Base-by-base conservation (phyloP, 2,329 filamentous ascomycete genomes). In the Sporothrix euskadiensis region DNA sequence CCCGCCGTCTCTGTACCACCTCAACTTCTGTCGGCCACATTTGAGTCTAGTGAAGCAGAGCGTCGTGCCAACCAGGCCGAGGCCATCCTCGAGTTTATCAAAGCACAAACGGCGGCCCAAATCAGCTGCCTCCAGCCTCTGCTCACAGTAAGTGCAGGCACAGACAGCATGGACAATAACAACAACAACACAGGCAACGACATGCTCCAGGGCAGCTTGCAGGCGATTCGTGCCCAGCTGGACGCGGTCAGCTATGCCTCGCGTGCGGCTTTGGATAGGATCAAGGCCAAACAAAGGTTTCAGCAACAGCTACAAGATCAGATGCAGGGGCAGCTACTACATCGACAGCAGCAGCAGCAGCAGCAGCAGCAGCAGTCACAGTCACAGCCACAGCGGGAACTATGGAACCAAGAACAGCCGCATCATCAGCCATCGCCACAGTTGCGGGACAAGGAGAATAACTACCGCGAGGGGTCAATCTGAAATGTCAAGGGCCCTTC, bases 191-290 rank as follows among this genome's bases (percentile, higher is more conserved):
- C 32, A 5, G 57, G 39, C 32, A 61, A 39, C n/a, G 35, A 39
- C 52, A 52, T 70, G 32, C 49, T 70, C 26, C 49, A 41, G n/a
- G 14, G 68, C 68, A 56, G 44, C 68, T 10, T 70, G 1, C 49
- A 70, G 6, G 26, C 44, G 49, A 44, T 70, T 10, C 8, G 35
- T 12, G 32, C 68, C 2, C 68, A 70, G 68, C 35, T 70, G 49
- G n/a, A 41, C 10, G 68, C 68, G n/a, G 9, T 70, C 9, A 10
- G 19, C 8, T 57, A 26, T 19, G 68, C 68, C 9, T 65, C 61
- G n/a, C 39, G 39, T 44, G 39, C 61, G 10, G 61, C 61, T 8
- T n/a, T 41, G 61, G 35, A 65, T 44, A 65, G 39, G 61, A 30
- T 68, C 41, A 47, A 32, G 44, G 26, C 14, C 57, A 61, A n/a